phyloP scores from a whole-genome alignment of 2,329 filamentous ascomycete species.

The Sarocladium kiliense region DNA sequence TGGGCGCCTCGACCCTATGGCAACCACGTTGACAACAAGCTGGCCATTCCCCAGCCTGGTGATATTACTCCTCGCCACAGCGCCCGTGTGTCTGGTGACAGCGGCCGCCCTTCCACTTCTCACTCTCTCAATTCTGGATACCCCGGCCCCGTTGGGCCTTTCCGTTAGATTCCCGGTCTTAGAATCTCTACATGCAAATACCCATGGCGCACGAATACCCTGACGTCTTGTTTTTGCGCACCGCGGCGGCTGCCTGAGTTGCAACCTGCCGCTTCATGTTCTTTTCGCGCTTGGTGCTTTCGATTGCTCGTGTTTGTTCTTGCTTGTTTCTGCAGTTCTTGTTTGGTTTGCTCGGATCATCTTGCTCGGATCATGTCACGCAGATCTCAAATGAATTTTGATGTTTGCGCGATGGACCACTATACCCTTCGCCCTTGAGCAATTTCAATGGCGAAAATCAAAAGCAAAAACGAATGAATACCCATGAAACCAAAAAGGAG shows the following conservation, averaged over 20 bases:
- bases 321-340: background rate
- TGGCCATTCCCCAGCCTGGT: slow-evolving; percentile 64
- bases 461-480: slow-evolving; percentile 1
- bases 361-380: background rate
- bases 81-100: slow-evolving; percentile 80
- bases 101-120: slow-evolving; percentile 87
- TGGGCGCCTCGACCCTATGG: slow-evolving; percentile 59
- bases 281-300: background rate
- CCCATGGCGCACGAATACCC: slow-evolving; percentile 56
- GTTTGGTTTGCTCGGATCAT: background rate
- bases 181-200: slow-evolving; percentile 49
- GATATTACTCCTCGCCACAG: slow-evolving; percentile 81
- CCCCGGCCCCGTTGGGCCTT: slow-evolving; percentile 86
- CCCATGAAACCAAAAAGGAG: slow-evolving; percentile 2
- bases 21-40: slow-evolving; percentile 60
- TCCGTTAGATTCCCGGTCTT: slow-evolving; percentile 64
- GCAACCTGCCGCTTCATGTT: background rate
- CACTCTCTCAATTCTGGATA: slow-evolving; percentile 96
- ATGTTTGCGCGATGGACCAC: background rate
- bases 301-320: background rate
- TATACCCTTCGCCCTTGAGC: slow-evolving; percentile 1
- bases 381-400: background rate
- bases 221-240: slow-evolving; percentile 18
- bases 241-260: background rate
- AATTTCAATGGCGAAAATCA: background rate